Conservation (phyloP, 495 filamentous ascomycete species). For the Paragyromitra xinjiangensis region DNA sequence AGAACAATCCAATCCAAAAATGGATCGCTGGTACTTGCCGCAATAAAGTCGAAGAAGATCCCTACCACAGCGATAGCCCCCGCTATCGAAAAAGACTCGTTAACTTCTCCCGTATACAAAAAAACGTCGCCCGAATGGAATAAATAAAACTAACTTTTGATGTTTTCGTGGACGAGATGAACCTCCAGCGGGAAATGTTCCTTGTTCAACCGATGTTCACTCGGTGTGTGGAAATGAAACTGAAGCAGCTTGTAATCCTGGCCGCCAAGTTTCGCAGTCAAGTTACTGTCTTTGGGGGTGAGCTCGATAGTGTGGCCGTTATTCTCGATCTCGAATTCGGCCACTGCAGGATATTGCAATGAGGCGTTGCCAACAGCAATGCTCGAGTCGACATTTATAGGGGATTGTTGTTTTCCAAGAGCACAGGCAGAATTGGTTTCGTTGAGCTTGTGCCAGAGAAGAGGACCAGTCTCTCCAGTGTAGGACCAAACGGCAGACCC, state of each 20-base stretch:
- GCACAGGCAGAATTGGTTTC: slow-evolving; percentile 64
- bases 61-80: slow-evolving; percentile 65
- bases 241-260: slow-evolving; percentile 66
- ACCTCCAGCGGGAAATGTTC: slow-evolving; percentile 69
- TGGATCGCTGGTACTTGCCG: slow-evolving; percentile 36
- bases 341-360: slow-evolving; percentile 22
- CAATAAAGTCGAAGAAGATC: slow-evolving; percentile 67
- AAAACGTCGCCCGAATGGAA: no score
- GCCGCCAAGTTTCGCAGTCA: slow-evolving; percentile 57
- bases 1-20: slow-evolving; percentile 24
- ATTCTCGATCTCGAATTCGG: slow-evolving; percentile 36
- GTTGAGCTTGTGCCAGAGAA: slow-evolving; percentile 67
- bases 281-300: slow-evolving; percentile 29
- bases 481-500: slow-evolving; percentile 63
- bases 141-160: slow-evolving; percentile 14
- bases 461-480: slow-evolving; percentile 64
- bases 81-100: background rate
- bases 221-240: slow-evolving; percentile 76
- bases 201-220: slow-evolving; percentile 68
- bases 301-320: slow-evolving; percentile 54
- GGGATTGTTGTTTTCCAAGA: slow-evolving; percentile 68
- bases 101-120: background rate
- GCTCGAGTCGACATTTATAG: slow-evolving; percentile 66
- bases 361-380: slow-evolving; percentile 35
- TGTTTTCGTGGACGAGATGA: slow-evolving; percentile 70